Conservation (phyloP, 2,329 filamentous ascomycete species). For the Exutisphaerella laricina region DNA sequence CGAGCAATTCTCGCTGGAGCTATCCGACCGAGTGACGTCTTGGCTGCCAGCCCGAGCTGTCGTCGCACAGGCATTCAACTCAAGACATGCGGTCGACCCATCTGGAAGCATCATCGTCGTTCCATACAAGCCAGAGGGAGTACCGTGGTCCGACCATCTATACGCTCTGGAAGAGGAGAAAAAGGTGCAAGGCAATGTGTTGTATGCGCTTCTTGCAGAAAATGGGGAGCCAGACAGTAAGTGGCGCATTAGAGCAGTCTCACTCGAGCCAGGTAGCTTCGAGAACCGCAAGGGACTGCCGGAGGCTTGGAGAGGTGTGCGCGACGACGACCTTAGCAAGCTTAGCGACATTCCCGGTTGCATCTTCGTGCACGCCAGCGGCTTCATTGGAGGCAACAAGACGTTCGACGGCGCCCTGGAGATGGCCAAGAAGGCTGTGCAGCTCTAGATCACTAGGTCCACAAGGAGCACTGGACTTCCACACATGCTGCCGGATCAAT, state of each 20-base stretch:
- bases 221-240: conserved; percentile 67
- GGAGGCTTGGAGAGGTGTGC: conserved; percentile 83
- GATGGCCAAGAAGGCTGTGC: conserved; percentile 75
- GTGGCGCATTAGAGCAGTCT: conserved; percentile 94
- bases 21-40: conserved; percentile 66
- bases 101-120: conserved; percentile 78
- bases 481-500: too few species aligned
- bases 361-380: conserved; percentile 89
- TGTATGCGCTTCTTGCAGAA: conserved; percentile 91
- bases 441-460: conserved; percentile 24
- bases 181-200: conserved; percentile 49
- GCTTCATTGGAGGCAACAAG: conserved; percentile 94
- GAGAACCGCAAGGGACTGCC: conserved; percentile 87
- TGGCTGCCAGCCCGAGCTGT: conserved; percentile 86
- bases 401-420: conserved; percentile 80
- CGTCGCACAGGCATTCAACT: conserved; percentile 69
- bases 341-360: conserved; percentile 65
- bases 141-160: conserved; percentile 95
- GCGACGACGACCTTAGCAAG: conserved; percentile 76
- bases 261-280: conserved; percentile 77
- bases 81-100: conserved; percentile 61
- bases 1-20: conserved; percentile 75
- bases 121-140: conserved; percentile 55
- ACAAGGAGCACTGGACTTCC: too few species aligned
- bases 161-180: conserved; percentile 72